Evolutionary conservation across 1,284 basidiomycete genomes (phyloP).

Genomic region (Ceratobasidium theobromae): DNA sequence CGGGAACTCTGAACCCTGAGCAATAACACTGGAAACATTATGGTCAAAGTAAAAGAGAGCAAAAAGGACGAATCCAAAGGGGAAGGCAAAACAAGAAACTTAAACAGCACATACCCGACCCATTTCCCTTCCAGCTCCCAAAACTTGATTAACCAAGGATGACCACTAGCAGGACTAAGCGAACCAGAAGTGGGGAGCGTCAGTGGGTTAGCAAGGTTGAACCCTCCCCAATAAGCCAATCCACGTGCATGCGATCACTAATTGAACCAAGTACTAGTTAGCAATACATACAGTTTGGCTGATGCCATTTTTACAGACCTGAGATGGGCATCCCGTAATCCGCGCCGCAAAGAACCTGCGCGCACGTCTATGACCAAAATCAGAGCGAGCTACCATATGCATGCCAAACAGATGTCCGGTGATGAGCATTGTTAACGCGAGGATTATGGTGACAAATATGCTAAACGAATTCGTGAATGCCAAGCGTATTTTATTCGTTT

Average conservation of each 20-base stretch:
- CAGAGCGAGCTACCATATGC: constrained; percentile 59
- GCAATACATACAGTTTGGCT: too few species aligned
- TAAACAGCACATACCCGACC: constrained; percentile 75
- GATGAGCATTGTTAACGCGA: constrained; percentile 75
- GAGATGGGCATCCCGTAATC: constrained; percentile 88
- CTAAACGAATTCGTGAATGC: too few species aligned
- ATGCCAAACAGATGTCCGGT: constrained; percentile 72
- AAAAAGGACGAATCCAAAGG: constrained; percentile 50
- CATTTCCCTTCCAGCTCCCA: constrained; percentile 90
- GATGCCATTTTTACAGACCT: neutral
- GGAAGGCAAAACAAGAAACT: constrained; percentile 51
- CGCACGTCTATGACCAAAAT: constrained; percentile 70
- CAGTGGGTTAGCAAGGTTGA: constrained; percentile 60
- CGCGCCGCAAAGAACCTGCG: constrained; percentile 60
- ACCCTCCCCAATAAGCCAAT: constrained; percentile 82
- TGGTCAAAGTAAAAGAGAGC: constrained; percentile 58
- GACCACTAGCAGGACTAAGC: constrained; percentile 70
- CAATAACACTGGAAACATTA: constrained; percentile 88
- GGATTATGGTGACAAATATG: constrained; percentile 71
- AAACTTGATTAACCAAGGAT: constrained; percentile 85
- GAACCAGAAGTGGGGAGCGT: constrained; percentile 70
- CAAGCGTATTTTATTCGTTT: too few species aligned
- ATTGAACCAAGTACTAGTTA: too few species aligned
- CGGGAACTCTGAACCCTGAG: constrained; percentile 88
- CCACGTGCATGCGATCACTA: constrained; percentile 64